Evolutionary conservation across 305 asterid genomes (phyloP), one percentile per base, ranked within the genome.

Genomic region (Plantago coronopus): DNA sequence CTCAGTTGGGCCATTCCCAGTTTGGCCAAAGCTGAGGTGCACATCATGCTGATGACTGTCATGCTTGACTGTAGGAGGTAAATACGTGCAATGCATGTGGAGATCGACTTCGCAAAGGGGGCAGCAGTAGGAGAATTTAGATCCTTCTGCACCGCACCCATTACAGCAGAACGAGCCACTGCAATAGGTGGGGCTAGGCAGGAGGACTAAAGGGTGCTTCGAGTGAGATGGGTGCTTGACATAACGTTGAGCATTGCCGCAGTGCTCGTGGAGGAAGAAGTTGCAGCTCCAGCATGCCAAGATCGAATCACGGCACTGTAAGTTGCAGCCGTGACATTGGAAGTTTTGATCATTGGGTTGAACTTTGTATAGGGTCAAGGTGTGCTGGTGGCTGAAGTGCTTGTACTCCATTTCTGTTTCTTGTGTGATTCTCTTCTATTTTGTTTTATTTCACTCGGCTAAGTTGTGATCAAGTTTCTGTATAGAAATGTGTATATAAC

Each of bases 371-470:
- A 77, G 77, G 73, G 63, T 67, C 50, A 80, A 59, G 38, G 61
- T 31, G 68, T 86, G 95, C 31, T 72, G 67, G 62, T 86, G 91
- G 81, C 91, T 81, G 82, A 86, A 86, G 66, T 86, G 91, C 74
- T 83, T 86, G 81, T 86, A 83, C 74, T 86, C 95, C 95, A 86
- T 86, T 54, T n/a, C n/a, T n/a, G n/a, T n/a, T n/a, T n/a, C n/a
- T n/a, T n/a, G n/a, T n/a, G n/a, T n/a, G n/a, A n/a, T n/a, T n/a
- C n/a, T n/a, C n/a, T 31, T 15, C n/a, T 17, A 9, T 54, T 12
- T 29, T 29, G 0, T n/a, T 3, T 9, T 42, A 3, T 55, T 23
- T 34, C 18, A 25, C 43, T 34, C 9, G 40, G 40, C 11, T 34
- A 34, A 34, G 10, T 34, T 34, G 31, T 27, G 5, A 5, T 27